Percentiles rank a stretch among this genome's conserved stretches.
Conservation (phyloP, 2,329 filamentous ascomycete genomes). For the Helotiales sp. region DNA sequence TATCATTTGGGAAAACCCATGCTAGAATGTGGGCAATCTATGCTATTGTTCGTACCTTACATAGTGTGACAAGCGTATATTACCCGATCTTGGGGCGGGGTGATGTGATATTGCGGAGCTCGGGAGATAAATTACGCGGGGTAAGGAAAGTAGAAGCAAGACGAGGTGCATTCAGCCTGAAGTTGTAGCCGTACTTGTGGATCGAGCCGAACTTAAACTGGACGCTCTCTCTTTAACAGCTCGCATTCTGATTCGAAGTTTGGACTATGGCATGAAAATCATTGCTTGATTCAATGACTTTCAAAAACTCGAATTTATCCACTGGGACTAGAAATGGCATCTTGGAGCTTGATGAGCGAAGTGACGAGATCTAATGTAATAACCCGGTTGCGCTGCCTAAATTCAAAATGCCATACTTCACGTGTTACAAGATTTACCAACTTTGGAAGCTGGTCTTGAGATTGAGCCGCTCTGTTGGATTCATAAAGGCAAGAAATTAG, state of each 20-base stretch:
- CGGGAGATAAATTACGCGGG: slow-evolving; percentile 38
- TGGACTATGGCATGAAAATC: background rate
- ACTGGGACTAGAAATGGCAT: background rate
- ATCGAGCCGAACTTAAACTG: slow-evolving; percentile 16
- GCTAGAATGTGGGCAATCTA: background rate
- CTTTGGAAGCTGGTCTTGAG: slow-evolving; percentile 22
- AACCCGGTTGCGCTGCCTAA: slow-evolving; percentile 13
- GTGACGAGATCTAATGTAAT: background rate
- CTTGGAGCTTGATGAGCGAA: background rate
- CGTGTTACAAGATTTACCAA: slow-evolving; percentile 22
- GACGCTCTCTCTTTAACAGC: slow-evolving; percentile 6
- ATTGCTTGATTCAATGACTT: background rate
- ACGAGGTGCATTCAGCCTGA: slow-evolving; percentile 36
- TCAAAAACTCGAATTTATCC: background rate
- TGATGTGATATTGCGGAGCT: slow-evolving; percentile 26
- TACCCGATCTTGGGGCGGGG: slow-evolving; percentile 11
- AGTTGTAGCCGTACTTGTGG: slow-evolving; percentile 9
- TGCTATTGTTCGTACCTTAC: slow-evolving; percentile 15
- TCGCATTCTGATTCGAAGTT: background rate
- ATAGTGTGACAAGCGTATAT: background rate
- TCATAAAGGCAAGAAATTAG: background rate
- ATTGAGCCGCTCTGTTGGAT: slow-evolving; percentile 15
- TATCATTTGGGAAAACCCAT: background rate
- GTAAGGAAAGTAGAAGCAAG: slow-evolving; percentile 17
- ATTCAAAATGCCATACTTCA: slow-evolving; percentile 12